A percentile compares a stretch with the other conserved stretches of the same genome.
These are phyloP conservation scores for Fusarium ramigenum DNA, from an alignment of 2,329 filamentous ascomycete genomes.

Conservation along the genomic window DNA sequence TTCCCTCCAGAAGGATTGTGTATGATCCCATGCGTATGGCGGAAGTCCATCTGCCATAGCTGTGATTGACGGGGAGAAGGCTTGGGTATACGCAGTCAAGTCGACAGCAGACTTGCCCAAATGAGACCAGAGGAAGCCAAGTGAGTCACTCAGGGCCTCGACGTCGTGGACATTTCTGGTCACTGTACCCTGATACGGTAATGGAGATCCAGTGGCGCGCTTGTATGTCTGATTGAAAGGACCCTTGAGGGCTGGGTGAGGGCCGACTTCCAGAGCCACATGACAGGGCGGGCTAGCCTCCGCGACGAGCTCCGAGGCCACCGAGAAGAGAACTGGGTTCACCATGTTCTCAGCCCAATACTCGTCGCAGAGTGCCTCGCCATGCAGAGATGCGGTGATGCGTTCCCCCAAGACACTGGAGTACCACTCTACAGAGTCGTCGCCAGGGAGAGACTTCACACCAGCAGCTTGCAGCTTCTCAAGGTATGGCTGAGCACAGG, in stretches of 20 bases:
- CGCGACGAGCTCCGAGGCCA: constrained; percentile 22
- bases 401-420: constrained; percentile 21
- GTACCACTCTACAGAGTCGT: constrained; percentile 17
- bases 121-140: constrained; percentile 29
- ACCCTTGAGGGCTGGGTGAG: constrained; percentile 58
- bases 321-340: constrained; percentile 35
- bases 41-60: constrained; percentile 35
- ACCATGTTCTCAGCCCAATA: constrained; percentile 44
- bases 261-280: constrained; percentile 53
- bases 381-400: not conserved
- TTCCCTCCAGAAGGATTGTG: constrained; percentile 1
- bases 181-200: constrained; percentile 17
- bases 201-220: not conserved
- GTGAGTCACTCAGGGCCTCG: constrained; percentile 17
- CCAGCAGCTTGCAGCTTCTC: not conserved
- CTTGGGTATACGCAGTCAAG: not conserved
- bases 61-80: not conserved
- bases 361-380: not conserved
- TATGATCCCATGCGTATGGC: constrained; percentile 7
- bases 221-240: constrained; percentile 54
- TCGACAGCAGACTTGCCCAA: not conserved
- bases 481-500: constrained; percentile 26
- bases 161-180: constrained; percentile 29
- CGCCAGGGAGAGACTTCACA: not conserved
- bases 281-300: not conserved